Conservation (phyloP, 164 flowering plant genomes). For the Warburgia ugandensis region DNA sequence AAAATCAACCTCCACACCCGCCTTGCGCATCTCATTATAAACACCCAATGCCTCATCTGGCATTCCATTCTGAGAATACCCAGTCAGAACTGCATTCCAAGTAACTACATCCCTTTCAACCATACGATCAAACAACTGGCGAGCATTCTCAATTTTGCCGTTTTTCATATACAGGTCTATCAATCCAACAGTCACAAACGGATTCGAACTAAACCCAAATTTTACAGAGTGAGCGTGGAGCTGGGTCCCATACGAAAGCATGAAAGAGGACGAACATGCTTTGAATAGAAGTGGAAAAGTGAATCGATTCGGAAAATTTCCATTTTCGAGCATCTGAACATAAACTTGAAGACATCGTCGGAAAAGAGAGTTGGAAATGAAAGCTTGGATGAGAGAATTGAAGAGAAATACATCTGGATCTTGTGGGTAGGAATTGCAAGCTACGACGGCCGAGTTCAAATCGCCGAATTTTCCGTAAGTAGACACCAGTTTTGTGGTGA, state of each 20-base stretch:
- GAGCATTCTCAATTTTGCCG: slow-evolving; percentile 3
- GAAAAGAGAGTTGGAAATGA: slow-evolving; percentile 2
- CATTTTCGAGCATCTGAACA: background rate
- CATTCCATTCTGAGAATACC: slow-evolving; percentile 13
- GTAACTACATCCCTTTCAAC: slow-evolving; percentile 5
- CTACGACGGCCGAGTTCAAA: slow-evolving; percentile 3
- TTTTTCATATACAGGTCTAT: slow-evolving; percentile 11
- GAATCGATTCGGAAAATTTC: slow-evolving; percentile 6
- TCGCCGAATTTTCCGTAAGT: slow-evolving; percentile 7
- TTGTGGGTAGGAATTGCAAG: slow-evolving; percentile 1
- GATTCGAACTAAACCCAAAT: slow-evolving; percentile 3
- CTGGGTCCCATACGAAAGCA: slow-evolving; percentile 5
- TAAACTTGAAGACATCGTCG: background rate
- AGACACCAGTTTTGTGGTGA: slow-evolving; percentile 9
- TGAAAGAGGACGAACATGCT: slow-evolving; percentile 5
- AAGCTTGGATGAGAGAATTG: slow-evolving; percentile 16
- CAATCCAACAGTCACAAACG: slow-evolving; percentile 7
- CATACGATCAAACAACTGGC: slow-evolving; percentile 6
- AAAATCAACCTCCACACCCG: slow-evolving; percentile 3
- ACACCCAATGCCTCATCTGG: slow-evolving; percentile 7
- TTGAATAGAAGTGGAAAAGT: slow-evolving; percentile 10
- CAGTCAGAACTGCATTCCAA: slow-evolving; percentile 11
- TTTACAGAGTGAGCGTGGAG: slow-evolving; percentile 6
- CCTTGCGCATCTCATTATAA: slow-evolving; percentile 3
- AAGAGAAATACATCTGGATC: slow-evolving; percentile 9